Percentiles rank a stretch among this genome's conserved stretches.
Conservation (phyloP, 345 rosid species). For the Ceriops tagal region DNA sequence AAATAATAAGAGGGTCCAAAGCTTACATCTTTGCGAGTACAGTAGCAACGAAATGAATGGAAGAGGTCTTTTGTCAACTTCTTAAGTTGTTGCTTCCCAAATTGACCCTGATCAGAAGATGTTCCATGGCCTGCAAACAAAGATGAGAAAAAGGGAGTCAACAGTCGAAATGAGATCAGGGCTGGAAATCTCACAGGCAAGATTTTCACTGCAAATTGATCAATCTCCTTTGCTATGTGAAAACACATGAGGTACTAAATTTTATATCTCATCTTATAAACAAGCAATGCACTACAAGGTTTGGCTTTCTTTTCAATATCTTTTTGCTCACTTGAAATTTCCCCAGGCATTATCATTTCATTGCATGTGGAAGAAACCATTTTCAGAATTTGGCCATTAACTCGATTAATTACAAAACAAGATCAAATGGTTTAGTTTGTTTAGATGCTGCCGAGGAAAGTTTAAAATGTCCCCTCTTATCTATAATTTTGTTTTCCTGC, state of each 20-base stretch:
- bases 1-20: background rate
- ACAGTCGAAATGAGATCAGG: background rate
- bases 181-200: background rate
- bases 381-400: too few species aligned
- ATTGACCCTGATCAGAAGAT: slow-evolving; percentile 10
- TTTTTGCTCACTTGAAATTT: too few species aligned
- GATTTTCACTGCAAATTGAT: background rate
- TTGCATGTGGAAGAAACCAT: background rate
- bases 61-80: slow-evolving; percentile 57
- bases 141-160: background rate
- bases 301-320: too few species aligned
- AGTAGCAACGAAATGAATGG: slow-evolving; percentile 75
- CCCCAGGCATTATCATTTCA: background rate
- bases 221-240: background rate
- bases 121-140: slow-evolving; percentile 18
- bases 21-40: slow-evolving; percentile 80
- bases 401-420: too few species aligned
- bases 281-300: too few species aligned
- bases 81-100: slow-evolving; percentile 37
- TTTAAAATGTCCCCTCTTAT: too few species aligned
- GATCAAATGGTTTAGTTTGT: too few species aligned
- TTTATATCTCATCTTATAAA: too few species aligned
- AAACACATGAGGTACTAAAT: too few species aligned
- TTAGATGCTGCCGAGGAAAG: too few species aligned
- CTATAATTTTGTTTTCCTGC: too few species aligned